Evolutionary conservation across 2,329 filamentous ascomycete species (phyloP).

Genomic region (Neonectria faginata): DNA sequence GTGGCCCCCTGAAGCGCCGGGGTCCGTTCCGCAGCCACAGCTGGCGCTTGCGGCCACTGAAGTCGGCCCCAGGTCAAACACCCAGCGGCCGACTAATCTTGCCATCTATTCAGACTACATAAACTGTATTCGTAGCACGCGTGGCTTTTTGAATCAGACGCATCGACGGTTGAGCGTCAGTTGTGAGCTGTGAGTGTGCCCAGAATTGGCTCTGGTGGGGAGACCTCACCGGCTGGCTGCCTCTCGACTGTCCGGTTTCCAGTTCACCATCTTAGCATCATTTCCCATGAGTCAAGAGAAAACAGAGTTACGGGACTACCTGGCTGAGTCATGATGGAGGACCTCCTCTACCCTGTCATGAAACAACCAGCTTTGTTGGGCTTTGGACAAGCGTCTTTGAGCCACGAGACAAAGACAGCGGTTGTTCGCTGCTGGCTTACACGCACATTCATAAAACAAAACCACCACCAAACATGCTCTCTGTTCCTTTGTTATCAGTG

Average conservation of each 20-base stretch:
- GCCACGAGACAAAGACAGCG: background rate
- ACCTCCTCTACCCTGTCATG: background rate
- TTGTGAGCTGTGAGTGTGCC: conserved; percentile 1
- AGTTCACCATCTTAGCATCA: background rate
- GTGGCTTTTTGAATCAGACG: background rate
- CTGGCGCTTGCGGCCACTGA: conserved; percentile 29
- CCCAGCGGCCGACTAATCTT: conserved; percentile 1
- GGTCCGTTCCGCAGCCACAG: background rate
- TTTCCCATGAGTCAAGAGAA: background rate
- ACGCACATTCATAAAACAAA: background rate
- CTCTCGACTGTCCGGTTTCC: background rate
- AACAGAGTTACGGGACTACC: background rate
- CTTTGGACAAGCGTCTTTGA: background rate
- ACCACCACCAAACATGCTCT: background rate
- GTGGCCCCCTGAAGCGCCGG: background rate
- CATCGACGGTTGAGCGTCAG: background rate
- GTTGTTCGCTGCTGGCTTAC: background rate
- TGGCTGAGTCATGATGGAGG: background rate
- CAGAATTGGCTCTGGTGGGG: background rate
- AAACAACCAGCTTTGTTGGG: background rate
- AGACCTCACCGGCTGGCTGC: conserved; percentile 3
- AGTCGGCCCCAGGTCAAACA: conserved; percentile 1
- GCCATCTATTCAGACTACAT: background rate
- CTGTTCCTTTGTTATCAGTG: conserved; percentile 3
- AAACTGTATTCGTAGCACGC: background rate